Evolutionary conservation across 1,284 basidiomycete species (phyloP).

Genomic region (Melampsora larici-populina): DNA sequence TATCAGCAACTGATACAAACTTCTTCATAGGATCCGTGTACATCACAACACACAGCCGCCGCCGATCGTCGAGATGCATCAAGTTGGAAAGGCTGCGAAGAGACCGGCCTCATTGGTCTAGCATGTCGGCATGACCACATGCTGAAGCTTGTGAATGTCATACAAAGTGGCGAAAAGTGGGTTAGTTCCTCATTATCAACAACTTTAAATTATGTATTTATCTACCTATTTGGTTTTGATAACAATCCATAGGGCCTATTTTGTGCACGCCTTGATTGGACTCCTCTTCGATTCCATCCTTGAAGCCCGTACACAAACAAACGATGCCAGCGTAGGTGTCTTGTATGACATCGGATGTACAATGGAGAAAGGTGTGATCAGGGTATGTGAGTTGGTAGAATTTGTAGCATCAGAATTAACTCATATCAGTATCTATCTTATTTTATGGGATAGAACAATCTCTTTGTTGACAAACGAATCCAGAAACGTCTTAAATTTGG

Average conservation of each 20-base stretch:
- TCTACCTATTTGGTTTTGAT: too few relatives aligned
- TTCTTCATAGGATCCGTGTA: slow-evolving; percentile 1
- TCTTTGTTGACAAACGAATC: not conserved
- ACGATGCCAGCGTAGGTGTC: not conserved
- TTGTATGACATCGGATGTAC: too few relatives aligned
- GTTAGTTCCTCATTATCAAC: not conserved
- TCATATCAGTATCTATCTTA: not conserved
- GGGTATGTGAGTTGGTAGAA: not conserved
- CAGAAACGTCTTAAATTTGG: slow-evolving; percentile 9
- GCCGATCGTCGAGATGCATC: not conserved
- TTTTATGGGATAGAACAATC: not conserved
- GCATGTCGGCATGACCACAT: slow-evolving; percentile 18
- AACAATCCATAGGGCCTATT: too few relatives aligned
- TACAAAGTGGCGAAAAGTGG: not conserved
- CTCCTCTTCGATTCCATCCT: not conserved
- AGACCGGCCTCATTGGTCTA: slow-evolving; percentile 11
- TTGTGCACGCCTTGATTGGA: too few relatives aligned
- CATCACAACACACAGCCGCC: slow-evolving; percentile 5
- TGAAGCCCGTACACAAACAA: not conserved
- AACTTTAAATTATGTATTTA: too few relatives aligned
- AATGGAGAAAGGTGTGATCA: not conserved
- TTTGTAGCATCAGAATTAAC: too few relatives aligned
- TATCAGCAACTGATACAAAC: not conserved
- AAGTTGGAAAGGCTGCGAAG: slow-evolving; percentile 19
- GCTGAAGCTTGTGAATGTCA: slow-evolving; percentile 13